Percentiles rank a stretch among this genome's conserved stretches.
These are phyloP conservation scores for Neodidymelliopsis sp. DNA, from an alignment of 2,329 filamentous ascomycete species.

Conservation along the genomic window DNA sequence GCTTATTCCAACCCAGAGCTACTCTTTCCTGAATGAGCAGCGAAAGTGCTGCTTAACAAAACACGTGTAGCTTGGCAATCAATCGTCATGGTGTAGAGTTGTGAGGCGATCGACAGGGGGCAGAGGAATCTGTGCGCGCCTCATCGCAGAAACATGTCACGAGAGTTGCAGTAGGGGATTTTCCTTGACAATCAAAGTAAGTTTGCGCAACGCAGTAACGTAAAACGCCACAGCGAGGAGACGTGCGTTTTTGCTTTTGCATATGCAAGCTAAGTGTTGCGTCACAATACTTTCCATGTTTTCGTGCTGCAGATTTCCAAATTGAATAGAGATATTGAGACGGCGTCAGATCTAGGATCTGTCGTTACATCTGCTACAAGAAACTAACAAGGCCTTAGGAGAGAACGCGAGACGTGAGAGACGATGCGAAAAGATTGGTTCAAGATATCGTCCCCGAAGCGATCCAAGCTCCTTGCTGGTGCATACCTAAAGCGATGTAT, in stretches of 20 bases:
- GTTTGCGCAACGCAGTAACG: neutral
- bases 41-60: neutral
- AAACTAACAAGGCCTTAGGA: too few species aligned
- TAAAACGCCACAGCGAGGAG: neutral
- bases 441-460: too few species aligned
- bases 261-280: neutral
- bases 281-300: too few species aligned
- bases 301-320: too few species aligned
- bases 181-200: neutral
- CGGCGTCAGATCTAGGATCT: too few species aligned
- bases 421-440: too few species aligned
- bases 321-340: too few species aligned
- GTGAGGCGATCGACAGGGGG: constrained; percentile 19
- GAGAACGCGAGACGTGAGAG: too few species aligned
- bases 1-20: neutral
- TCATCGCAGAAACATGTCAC: neutral
- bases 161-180: neutral
- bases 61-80: neutral
- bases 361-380: too few species aligned
- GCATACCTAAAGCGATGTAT: too few species aligned
- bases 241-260: neutral
- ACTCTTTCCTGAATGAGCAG: neutral
- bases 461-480: too few species aligned
- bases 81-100: constrained; percentile 1
- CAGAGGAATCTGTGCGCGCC: constrained; percentile 6